Evolutionary conservation across 2,329 filamentous ascomycete genomes (phyloP), one percentile per base, ranked within the genome.

Genomic region (Xylaria sp.): DNA sequence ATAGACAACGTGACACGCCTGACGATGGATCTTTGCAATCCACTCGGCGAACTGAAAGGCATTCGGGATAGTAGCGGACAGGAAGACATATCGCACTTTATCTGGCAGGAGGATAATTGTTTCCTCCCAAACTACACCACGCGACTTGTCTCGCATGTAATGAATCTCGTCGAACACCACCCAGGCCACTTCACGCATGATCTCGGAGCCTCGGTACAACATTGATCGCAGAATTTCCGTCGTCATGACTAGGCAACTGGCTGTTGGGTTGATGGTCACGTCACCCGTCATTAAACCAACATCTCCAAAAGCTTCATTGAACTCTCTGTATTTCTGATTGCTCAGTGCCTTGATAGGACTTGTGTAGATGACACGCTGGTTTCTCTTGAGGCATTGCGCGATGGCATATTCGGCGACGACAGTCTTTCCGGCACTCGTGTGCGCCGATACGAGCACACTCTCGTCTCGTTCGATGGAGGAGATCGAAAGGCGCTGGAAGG

Each of bases 41-140:
- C 96, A 99, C 81, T 99, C 95, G 75, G 96, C 96, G 77, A 99
- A 99, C 81, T 99, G 96, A 89, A 98, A 98, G 62, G 96, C 94
- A 79, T 99, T 99, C 64, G 96, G 96, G 72, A 99, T 99, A 1
- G 97, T 99, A 72, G 96, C 96, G 39, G 97, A 99, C 70, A 99
- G 85, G 82, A 99, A 99, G 65, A 99, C 97, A 78, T 98, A 99
- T 83, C 94, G 92, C 74, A 99, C 97, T 87, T 99, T 98, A 85
- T 99, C 96, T 3, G 96, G 96, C 37, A 99, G 86, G 74, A 99
- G 87, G 77, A 99, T 99, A 78, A 99, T 98, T 48, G 96, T 98
- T 84, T 99, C 96, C 81, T 99, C 96, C 96, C 96, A 99, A 2
- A 99, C 96, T 0, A 99, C 96, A 84, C 96, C 96, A 82, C 96